Conservation (phyloP, 129 eudicot genomes). For the Ambrosia trifida region DNA sequence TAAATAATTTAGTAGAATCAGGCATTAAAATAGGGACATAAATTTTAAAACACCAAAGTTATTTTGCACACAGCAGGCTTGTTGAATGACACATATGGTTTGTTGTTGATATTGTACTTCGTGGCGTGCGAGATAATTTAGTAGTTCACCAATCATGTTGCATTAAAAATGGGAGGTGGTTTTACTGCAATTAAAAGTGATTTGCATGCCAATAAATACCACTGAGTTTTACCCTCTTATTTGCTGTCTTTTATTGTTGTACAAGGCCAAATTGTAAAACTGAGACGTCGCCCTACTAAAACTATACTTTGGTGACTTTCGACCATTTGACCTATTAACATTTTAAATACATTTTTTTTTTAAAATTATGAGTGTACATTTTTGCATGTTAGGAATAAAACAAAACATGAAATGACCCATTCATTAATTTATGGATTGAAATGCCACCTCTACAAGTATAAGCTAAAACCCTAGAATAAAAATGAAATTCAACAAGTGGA, state of each 20-base stretch:
- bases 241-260: background rate
- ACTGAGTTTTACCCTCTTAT: background rate
- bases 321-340: background rate
- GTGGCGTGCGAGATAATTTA: background rate
- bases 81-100: background rate
- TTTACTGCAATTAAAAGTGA: background rate
- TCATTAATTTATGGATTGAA: background rate
- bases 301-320: background rate
- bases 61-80: background rate
- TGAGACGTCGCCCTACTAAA: no score
- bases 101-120: background rate
- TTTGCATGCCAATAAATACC: background rate
- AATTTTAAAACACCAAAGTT: background rate
- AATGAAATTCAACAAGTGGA: slow-evolving; percentile 3
- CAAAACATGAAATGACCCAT: background rate
- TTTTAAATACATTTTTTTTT: background rate
- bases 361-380: background rate
- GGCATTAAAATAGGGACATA: background rate
- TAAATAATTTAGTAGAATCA: background rate
- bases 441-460: slow-evolving; percentile 4
- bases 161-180: background rate
- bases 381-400: background rate
- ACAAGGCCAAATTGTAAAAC: no score
- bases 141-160: background rate
- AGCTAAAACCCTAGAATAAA: background rate